A percentile compares a stretch with the other conserved stretches of the same genome.
Evolutionary conservation across 805 yeast genomes (phyloP).

Genomic region (Kuraishia borneana): DNA sequence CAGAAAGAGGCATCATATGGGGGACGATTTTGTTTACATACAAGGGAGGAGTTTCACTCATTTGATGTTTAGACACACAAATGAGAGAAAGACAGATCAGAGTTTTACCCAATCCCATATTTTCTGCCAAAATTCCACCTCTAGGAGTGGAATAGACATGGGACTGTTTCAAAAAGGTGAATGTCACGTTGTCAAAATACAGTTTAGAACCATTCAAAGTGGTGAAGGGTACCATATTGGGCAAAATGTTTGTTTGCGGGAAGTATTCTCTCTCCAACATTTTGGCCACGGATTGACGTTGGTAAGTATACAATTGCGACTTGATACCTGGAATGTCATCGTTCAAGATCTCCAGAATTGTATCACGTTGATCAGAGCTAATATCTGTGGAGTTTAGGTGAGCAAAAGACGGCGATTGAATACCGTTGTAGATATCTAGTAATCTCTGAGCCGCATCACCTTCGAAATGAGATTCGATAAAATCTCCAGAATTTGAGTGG

Average conservation of each 20-base stretch:
- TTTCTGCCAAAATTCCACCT: constrained; percentile 57
- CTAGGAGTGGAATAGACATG: constrained; percentile 34
- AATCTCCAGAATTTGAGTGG: background rate
- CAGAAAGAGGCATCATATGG: constrained; percentile 17
- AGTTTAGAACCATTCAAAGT: background rate
- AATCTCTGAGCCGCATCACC: constrained; percentile 12
- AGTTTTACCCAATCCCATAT: constrained; percentile 62
- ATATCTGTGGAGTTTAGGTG: constrained; percentile 6
- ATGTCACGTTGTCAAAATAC: constrained; percentile 24
- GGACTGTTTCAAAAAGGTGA: constrained; percentile 23
- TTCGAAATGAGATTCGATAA: too few relatives aligned
- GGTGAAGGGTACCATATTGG: constrained; percentile 8
- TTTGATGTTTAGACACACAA: constrained; percentile 41
- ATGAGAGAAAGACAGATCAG: constrained; percentile 47
- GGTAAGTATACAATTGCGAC: constrained; percentile 44
- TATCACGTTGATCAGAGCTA: constrained; percentile 10
- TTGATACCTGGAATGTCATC: constrained; percentile 33
- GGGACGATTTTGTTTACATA: constrained; percentile 6
- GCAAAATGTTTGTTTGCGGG: constrained; percentile 12
- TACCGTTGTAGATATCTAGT: constrained; percentile 21
- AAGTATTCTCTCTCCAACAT: constrained; percentile 44
- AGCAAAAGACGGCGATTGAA: constrained; percentile 19
- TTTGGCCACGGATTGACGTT: constrained; percentile 44
- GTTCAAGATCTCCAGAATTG: constrained; percentile 12
- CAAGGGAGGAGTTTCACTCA: constrained; percentile 31